Evolutionary conservation across 2,329 filamentous ascomycete genomes (phyloP).

Genomic region (Tolypocladium sp.): DNA sequence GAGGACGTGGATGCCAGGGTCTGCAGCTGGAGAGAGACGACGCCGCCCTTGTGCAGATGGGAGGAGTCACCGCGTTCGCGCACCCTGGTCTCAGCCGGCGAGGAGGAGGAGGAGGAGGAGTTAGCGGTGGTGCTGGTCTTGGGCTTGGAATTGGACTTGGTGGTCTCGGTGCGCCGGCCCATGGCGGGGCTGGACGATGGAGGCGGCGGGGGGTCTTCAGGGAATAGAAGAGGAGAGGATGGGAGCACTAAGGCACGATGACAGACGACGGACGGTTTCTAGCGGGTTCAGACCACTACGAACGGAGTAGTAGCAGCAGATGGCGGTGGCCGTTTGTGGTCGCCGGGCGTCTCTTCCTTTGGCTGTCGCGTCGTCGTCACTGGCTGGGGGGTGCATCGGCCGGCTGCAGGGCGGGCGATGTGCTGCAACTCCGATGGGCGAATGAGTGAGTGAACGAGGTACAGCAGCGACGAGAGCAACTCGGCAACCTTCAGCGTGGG

Average conservation of each 20-base stretch:
- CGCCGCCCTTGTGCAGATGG: constrained; percentile 15
- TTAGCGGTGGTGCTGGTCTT: constrained; percentile 6
- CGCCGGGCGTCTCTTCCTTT: not conserved
- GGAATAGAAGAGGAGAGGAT: not conserved
- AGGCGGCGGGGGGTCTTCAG: not conserved
- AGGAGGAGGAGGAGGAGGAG: constrained; percentile 7
- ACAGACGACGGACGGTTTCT: not conserved
- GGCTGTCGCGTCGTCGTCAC: not conserved
- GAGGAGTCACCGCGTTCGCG: constrained; percentile 10
- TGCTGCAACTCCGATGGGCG: not conserved
- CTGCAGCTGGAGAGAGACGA: constrained; percentile 15
- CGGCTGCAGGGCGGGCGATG: not conserved
- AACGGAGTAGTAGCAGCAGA: not conserved
- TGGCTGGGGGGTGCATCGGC: not conserved
- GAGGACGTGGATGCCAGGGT: constrained; percentile 16
- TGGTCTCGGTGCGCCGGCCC: constrained; percentile 12
- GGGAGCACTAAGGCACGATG: not conserved
- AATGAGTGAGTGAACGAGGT: not conserved
- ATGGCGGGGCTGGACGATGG: constrained; percentile 15
- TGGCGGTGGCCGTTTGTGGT: not conserved
- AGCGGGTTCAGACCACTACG: not conserved
- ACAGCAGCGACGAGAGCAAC: too few species aligned
- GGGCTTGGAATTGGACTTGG: constrained; percentile 11
- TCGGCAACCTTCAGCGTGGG: not conserved
- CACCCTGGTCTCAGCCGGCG: constrained; percentile 12